Conservation (phyloP, 2,329 filamentous ascomycete genomes). For the Pseudocercospora cruenta region DNA sequence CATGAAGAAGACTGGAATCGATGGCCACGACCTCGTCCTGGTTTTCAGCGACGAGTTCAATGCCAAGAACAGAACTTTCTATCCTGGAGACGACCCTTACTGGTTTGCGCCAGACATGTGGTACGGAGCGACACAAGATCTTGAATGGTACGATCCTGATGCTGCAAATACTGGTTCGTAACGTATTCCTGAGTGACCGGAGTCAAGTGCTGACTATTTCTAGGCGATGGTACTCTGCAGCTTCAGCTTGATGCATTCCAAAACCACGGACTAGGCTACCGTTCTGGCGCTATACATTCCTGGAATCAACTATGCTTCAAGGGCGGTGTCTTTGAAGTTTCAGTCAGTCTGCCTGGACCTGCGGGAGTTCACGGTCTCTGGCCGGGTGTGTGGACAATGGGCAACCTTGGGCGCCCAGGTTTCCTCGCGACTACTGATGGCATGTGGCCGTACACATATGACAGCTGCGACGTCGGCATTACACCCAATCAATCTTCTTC, state of each 20-base stretch:
- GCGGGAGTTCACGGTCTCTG: conserved; percentile 54
- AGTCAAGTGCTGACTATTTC: conserved; percentile 4
- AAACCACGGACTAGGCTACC: conserved; percentile 61
- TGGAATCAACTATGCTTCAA: conserved; percentile 61
- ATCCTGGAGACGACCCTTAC: conserved; percentile 61
- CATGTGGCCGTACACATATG: conserved; percentile 60
- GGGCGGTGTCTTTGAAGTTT: conserved; percentile 57
- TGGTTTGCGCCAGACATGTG: conserved; percentile 58
- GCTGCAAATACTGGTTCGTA: conserved; percentile 51
- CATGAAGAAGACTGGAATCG: conserved; percentile 50
- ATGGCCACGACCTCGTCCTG: conserved; percentile 51
- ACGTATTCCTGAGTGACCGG: not conserved
- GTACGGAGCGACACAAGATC: conserved; percentile 57
- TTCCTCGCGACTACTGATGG: conserved; percentile 58
- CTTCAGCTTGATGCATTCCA: conserved; percentile 67
- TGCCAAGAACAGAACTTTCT: conserved; percentile 56
- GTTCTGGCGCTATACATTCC: conserved; percentile 57
- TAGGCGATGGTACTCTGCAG: conserved; percentile 46
- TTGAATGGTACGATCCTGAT: conserved; percentile 58
- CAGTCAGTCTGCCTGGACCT: conserved; percentile 56
- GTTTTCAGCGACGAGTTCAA: conserved; percentile 64
- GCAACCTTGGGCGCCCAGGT: conserved; percentile 58
- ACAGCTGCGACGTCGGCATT: conserved; percentile 53
- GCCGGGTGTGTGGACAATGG: conserved; percentile 60
- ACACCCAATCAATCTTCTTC: conserved; percentile 53